A percentile compares a stretch with the other conserved stretches of the same genome.
phyloP scores from a whole-genome alignment of 2,329 filamentous ascomycete species.

The Coniosporium tulheliwenetii region DNA sequence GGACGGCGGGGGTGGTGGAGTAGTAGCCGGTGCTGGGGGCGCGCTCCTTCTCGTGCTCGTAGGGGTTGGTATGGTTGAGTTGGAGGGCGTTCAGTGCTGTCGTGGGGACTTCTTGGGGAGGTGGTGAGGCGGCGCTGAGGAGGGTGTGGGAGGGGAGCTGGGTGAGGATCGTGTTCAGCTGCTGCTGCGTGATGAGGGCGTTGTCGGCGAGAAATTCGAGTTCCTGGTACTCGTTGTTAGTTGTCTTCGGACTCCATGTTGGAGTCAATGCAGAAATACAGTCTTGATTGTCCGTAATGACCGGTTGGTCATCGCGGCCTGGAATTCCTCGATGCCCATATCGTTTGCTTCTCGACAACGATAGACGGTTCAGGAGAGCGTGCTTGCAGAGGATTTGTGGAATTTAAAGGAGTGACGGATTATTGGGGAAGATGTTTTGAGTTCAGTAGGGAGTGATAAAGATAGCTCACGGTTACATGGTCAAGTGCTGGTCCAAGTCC shows the following conservation, averaged over 20 bases:
- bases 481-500: no score
- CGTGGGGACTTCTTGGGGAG: conserved; percentile 11
- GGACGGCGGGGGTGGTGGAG: conserved; percentile 24
- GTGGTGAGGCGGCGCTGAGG: conserved; percentile 23
- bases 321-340: conserved; percentile 27
- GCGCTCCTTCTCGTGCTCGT: conserved; percentile 16
- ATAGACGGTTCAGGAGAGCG: no score
- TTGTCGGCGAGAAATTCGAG: conserved; percentile 79
- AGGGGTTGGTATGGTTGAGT: conserved; percentile 6
- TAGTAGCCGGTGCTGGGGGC: conserved; percentile 19
- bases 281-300: conserved; percentile 79
- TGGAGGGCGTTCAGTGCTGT: conserved; percentile 17
- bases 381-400: no score
- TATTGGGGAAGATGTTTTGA: no score
- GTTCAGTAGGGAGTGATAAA: no score
- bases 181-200: conserved; percentile 58
- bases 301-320: conserved; percentile 55
- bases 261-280: conserved; percentile 31
- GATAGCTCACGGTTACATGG: no score
- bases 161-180: conserved; percentile 58
- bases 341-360: background rate
- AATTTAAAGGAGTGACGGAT: no score
- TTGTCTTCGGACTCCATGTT: background rate
- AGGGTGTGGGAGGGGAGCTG: conserved; percentile 59
- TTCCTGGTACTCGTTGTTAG: conserved; percentile 41